Evolutionary conservation across 2,329 filamentous ascomycete species (phyloP), one percentile per base, ranked within the genome.

Genomic region (Trichophyton simii): DNA sequence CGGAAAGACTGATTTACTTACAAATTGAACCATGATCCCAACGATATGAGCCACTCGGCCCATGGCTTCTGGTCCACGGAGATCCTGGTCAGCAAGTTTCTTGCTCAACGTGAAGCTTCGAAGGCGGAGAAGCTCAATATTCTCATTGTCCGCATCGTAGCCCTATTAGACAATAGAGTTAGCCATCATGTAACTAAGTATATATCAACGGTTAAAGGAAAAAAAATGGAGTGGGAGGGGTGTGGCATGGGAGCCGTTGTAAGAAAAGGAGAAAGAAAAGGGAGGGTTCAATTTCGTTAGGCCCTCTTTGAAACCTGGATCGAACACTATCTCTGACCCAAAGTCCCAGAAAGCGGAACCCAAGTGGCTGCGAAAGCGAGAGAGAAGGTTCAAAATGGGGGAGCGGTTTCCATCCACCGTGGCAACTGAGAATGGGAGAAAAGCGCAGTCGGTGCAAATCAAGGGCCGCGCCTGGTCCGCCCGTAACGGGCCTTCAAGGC

Each of bases 101-200:
- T 79, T 84, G 42, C 83, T 81, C 22, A 95, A 75, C 0, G 87
- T 91, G 71, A 87, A 96, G 72, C 86, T 94, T 63, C 85, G 82
- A 69, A 96, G 79, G 67, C 90, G 87, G 61, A 96, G 79, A 59
- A 96, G 80, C 61, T 86, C 84, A 68, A 96, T 91, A 67, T 96
- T 87, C 48, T 82, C 78, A 70, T 96, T 88, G 62, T 88, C 85
- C 20, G 82, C 80, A 52, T 83, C 78, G 70, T 88, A 95, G 55
- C 88, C 89, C 87, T 92, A 69, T 62, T 4, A 20, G 34, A 44
- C 25, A 58, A 25, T 44, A 44, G 41, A 58, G 55, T 58, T 58
- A 58, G 55, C n/a, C 11, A 36, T 58, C 38, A 25, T 57, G n/a
- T 41, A 20, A 18, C n/a, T 44, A 44, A 36, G 25, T 28, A 28